Evolutionary conservation across 176 grass and related monocot species (phyloP), one percentile per base, ranked within the genome.

Genomic region (Avena insularis): DNA sequence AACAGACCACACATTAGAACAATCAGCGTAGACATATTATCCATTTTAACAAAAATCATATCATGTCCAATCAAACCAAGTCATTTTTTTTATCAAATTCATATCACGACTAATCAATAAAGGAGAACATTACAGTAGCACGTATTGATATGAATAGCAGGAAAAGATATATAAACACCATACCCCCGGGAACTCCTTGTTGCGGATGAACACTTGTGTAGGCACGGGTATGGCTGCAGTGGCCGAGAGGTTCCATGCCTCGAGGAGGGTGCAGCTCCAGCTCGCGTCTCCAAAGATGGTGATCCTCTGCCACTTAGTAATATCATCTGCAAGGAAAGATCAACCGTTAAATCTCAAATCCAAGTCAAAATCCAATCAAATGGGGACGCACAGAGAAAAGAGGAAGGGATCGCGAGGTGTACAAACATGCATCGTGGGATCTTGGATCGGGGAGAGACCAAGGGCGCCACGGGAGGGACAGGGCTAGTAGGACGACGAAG

Each of bases 241-340:
- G 96, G 8, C 96, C 96, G 90, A 94, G 67, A 98, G 92, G 86
- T 86, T 92, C 79, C 91, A 94, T 7, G 91, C 86, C 14, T 75
- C 80, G 8, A 98, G 12, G 33, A 85, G 78, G 14, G 90, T 88
- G 92, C 96, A 98, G 19, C 77, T 71, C 14, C 96, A 98, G 19
- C 77, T 71, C 14, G 88, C 88, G 82, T 92, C 95, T 36, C 88
- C 96, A 2, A 14, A 85, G 71, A 92, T 94, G 35, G 96, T 95
- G 77, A 95, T 95, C 93, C 95, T 98, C 92, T 98, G 90, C 96
- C 96, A 98, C 77, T 95, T 95, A 33, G 93, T 90, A 50, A 93
- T 89, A 81, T 95, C 93, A 73, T 91, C 96, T 98, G 85, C 79
- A 27, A 53, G 83, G 19, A 69, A 47, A 10, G 47, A 75, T 27